A percentile compares a stretch with the other conserved stretches of the same genome.
phyloP scores from a whole-genome alignment of 306 rosid genomes.

The Castanea mollissima region DNA sequence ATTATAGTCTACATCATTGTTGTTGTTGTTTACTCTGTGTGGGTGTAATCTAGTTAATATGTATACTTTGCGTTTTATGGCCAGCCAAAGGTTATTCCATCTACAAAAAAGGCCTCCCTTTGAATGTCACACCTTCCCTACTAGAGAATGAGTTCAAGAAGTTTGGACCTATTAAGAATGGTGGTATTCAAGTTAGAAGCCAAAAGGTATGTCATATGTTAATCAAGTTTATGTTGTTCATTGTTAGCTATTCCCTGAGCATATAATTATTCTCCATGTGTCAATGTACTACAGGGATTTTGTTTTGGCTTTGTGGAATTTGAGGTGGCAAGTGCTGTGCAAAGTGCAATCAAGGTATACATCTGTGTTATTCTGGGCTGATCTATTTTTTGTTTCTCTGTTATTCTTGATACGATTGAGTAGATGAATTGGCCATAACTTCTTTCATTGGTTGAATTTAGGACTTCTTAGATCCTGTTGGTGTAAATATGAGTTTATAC shows the following conservation, averaged over 20 bases:
- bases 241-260: background rate
- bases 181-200: conserved; percentile 74
- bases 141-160: conserved; percentile 37
- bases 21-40: no score
- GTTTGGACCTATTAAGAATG: conserved; percentile 75
- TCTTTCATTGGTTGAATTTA: no score
- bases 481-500: no score
- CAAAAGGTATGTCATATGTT: conserved; percentile 48
- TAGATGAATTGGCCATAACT: no score
- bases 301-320: conserved; percentile 85
- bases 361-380: background rate
- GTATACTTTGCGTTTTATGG: no score
- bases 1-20: no score
- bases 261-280: background rate
- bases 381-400: background rate
- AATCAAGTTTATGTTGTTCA: background rate
- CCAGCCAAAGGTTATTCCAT: no score
- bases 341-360: conserved; percentile 73
- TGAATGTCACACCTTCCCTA: no score
- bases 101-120: no score
- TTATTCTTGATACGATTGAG: no score
- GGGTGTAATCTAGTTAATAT: no score
- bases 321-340: conserved; percentile 63
- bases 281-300: conserved; percentile 53
- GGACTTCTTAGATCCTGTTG: no score